These are phyloP conservation scores for Aspergillus cavernicola DNA, from an alignment of 495 filamentous ascomycete species.

Conservation along the genomic window DNA sequence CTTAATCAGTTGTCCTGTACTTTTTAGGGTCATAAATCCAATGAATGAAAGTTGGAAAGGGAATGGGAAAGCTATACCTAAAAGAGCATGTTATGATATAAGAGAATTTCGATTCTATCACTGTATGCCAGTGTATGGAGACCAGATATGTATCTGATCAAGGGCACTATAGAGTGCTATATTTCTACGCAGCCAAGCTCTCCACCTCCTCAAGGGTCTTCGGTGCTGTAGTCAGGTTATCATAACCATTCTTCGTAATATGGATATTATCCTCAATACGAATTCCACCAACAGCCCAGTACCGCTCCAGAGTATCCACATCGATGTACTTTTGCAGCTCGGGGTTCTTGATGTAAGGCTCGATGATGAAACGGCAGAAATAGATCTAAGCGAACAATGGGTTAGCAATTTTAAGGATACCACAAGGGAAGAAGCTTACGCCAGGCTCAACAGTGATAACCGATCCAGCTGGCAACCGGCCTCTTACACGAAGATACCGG, in stretches of 20 bases:
- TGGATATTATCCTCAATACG: slow-evolving; percentile 73
- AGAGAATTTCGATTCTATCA: not conserved
- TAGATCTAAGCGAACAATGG: slow-evolving; percentile 59
- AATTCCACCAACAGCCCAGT: slow-evolving; percentile 89
- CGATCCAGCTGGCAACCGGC: slow-evolving; percentile 66
- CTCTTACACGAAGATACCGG: slow-evolving; percentile 77
- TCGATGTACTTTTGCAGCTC: slow-evolving; percentile 72
- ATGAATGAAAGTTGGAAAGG: not conserved
- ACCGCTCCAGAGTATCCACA: slow-evolving; percentile 65
- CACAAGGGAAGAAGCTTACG: slow-evolving; percentile 40
- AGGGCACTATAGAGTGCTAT: not conserved
- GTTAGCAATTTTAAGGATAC: slow-evolving; percentile 7
- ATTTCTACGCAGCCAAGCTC: slow-evolving; percentile 27
- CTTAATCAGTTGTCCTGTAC: not conserved
- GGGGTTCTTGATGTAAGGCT: slow-evolving; percentile 69
- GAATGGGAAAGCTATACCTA: not conserved
- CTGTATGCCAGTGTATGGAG: too few relatives aligned
- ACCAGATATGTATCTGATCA: not conserved
- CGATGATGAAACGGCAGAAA: slow-evolving; percentile 91
- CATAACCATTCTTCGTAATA: slow-evolving; percentile 69
- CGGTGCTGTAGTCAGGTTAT: slow-evolving; percentile 74
- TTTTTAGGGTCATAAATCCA: not conserved
- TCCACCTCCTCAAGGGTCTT: slow-evolving; percentile 74
- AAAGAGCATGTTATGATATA: not conserved
- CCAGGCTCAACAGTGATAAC: slow-evolving; percentile 92